phyloP scores from a whole-genome alignment of 2,329 filamentous ascomycete genomes.

The Trichoderma afroharzianum region DNA sequence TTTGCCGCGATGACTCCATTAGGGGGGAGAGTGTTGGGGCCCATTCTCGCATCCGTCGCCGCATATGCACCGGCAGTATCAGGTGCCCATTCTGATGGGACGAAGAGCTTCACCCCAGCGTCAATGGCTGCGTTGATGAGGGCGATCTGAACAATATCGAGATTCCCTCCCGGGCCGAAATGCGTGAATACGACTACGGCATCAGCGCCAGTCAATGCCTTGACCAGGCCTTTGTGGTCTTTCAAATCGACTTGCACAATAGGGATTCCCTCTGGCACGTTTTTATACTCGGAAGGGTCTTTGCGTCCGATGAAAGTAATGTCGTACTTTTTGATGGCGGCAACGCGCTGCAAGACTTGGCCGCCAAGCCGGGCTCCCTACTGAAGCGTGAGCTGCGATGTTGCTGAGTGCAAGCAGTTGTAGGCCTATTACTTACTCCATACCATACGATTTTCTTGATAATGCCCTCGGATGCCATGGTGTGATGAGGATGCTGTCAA shows the following conservation, averaged over 20 bases:
- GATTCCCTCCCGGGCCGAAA: background rate
- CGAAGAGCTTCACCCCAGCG: background rate
- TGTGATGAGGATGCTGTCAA: no score
- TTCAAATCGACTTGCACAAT: background rate
- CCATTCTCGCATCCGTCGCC: background rate
- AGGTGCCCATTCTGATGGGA: constrained; percentile 12
- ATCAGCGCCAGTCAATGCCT: background rate
- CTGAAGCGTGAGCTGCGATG: background rate
- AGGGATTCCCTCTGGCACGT: background rate
- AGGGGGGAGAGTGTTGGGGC: constrained; percentile 1
- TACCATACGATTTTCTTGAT: constrained; percentile 8
- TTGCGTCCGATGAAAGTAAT: constrained; percentile 8
- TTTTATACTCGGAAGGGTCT: background rate
- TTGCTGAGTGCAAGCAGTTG: background rate
- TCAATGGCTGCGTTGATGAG: constrained; percentile 12
- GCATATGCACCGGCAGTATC: constrained; percentile 5
- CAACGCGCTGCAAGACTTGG: background rate
- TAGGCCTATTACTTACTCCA: background rate
- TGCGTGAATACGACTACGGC: background rate
- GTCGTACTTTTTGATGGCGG: background rate
- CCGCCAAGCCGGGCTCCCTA: background rate
- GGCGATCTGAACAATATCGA: constrained; percentile 1
- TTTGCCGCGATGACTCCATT: background rate
- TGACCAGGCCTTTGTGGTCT: background rate
- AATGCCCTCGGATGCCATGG: background rate